These are phyloP conservation scores for Oryza punctata DNA, from an alignment of 176 grass and related monocot species.

Conservation along the genomic window DNA sequence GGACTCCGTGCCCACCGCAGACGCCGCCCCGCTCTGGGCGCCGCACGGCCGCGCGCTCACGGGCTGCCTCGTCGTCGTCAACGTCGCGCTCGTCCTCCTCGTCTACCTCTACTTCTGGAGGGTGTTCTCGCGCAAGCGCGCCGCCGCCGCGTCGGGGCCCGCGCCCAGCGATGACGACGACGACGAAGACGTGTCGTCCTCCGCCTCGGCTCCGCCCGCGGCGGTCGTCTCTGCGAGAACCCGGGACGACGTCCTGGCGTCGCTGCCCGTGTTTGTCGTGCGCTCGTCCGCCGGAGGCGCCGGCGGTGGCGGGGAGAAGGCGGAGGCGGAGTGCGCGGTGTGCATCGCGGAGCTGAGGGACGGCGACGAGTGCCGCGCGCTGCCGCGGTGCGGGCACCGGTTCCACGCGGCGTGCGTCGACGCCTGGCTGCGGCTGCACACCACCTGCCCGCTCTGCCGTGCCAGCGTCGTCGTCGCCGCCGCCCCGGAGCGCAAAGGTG, in stretches of 20 bases:
- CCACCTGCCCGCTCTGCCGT: constrained; percentile 63
- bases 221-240: background rate
- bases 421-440: constrained; percentile 49
- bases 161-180: background rate
- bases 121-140: constrained; percentile 40
- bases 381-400: constrained; percentile 56
- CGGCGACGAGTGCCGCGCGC: constrained; percentile 48
- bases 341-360: constrained; percentile 58
- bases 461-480: constrained; percentile 21
- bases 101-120: constrained; percentile 65
- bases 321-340: constrained; percentile 47
- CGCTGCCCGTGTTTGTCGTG: constrained; percentile 45
- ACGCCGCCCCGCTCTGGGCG: background rate
- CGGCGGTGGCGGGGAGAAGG: background rate
- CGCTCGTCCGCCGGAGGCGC: background rate
- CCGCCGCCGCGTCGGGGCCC: constrained; percentile 7
- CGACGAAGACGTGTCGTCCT: background rate
- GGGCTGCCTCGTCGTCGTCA: constrained; percentile 44
- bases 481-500: constrained; percentile 9
- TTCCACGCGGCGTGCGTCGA: constrained; percentile 66
- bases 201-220: constrained; percentile 2
- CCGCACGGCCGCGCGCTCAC: constrained; percentile 36
- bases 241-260: constrained; percentile 31
- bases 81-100: constrained; percentile 53
- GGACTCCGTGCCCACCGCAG: background rate